Conservation (phyloP, 805 yeast genomes). For the Ogataea glucozyma region DNA sequence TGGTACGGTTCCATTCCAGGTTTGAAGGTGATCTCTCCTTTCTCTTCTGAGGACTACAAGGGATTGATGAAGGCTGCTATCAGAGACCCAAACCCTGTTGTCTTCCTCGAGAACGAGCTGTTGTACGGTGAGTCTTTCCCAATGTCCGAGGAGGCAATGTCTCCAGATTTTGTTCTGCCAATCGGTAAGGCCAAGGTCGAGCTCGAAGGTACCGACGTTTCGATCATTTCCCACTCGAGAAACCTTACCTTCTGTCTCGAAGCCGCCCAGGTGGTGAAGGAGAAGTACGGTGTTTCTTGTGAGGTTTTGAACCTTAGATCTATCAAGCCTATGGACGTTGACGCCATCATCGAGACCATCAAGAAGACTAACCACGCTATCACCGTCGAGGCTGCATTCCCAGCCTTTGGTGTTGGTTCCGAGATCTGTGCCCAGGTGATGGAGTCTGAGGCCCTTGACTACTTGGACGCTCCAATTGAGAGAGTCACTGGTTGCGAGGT, state of each 20-base stretch:
- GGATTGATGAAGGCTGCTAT: slow-evolving; percentile 95
- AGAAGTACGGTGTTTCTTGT: slow-evolving; percentile 82
- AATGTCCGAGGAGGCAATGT: slow-evolving; percentile 83
- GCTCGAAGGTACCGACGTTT: slow-evolving; percentile 86
- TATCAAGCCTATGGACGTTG: slow-evolving; percentile 93
- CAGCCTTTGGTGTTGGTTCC: slow-evolving; percentile 97
- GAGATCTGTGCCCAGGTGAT: slow-evolving; percentile 96
- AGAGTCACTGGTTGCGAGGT: slow-evolving; percentile 99
- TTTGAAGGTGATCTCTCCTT: slow-evolving; percentile 93
- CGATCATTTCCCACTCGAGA: slow-evolving; percentile 90
- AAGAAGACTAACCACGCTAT: slow-evolving; percentile 96
- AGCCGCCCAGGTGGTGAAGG: slow-evolving; percentile 86
- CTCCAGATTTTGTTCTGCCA: slow-evolving; percentile 88
- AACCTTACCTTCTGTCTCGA: slow-evolving; percentile 81
- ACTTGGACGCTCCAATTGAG: slow-evolving; percentile 97
- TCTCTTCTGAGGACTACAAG: slow-evolving; percentile 91
- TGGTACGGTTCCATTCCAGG: slow-evolving; percentile 99
- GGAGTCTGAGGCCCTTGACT: slow-evolving; percentile 98
- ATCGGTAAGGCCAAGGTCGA: slow-evolving; percentile 96
- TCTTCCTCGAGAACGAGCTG: slow-evolving; percentile 94
- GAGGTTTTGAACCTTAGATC: slow-evolving; percentile 96
- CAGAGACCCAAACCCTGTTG: slow-evolving; percentile 98
- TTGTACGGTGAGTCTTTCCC: slow-evolving; percentile 90
- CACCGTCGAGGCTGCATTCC: slow-evolving; percentile 97
- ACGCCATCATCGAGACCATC: slow-evolving; percentile 79